phyloP scores from a whole-genome alignment of 129 eudicot species.

The Chrysanthemum makinoi region DNA sequence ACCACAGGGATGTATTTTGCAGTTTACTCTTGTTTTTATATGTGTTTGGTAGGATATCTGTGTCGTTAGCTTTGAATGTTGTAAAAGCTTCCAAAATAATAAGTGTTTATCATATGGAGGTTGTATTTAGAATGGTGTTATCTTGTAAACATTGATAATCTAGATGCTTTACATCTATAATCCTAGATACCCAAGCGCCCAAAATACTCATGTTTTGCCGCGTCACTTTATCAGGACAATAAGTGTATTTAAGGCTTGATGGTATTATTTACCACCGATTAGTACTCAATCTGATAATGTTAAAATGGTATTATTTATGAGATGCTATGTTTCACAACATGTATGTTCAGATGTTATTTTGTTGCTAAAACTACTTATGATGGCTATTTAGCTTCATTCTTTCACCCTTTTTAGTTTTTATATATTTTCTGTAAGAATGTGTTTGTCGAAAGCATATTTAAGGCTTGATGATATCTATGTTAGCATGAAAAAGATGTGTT shows the following conservation, averaged over 20 bases:
- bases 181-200: too few species aligned
- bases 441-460: constrained; percentile 2
- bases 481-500: not conserved
- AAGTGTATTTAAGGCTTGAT: too few species aligned
- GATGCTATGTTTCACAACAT: not conserved
- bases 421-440: not conserved
- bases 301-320: not conserved
- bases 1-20: too few species aligned
- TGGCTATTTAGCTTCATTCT: too few species aligned
- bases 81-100: constrained; percentile 14
- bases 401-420: too few species aligned
- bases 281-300: too few species aligned
- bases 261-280: too few species aligned
- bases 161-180: too few species aligned
- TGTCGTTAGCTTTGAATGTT: constrained; percentile 26
- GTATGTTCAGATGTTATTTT: not conserved
- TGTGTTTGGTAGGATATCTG: constrained; percentile 22
- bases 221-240: too few species aligned
- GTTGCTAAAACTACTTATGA: not conserved
- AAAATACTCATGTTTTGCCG: too few species aligned
- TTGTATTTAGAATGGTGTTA: constrained; percentile 22
- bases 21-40: too few species aligned
- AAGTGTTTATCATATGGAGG: constrained; percentile 30
- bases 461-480: not conserved
- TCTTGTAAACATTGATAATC: not conserved